Percentiles rank a stretch among this genome's conserved stretches.
These are phyloP conservation scores for Leccinum rimulosum DNA, from an alignment of 768 basidiomycete genomes.

Conservation along the genomic window DNA sequence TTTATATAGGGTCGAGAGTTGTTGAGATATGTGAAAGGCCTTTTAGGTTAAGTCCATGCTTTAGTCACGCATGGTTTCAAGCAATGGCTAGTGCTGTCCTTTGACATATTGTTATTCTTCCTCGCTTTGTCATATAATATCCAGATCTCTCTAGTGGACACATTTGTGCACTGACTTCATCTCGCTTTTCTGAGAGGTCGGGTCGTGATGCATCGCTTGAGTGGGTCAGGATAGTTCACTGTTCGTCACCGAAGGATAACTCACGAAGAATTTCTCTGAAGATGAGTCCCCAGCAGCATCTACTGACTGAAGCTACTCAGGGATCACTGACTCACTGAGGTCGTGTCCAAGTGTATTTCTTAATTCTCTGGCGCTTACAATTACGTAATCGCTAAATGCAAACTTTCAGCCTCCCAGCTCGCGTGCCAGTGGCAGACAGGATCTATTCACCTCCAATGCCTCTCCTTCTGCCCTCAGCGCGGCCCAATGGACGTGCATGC, in stretches of 20 bases:
- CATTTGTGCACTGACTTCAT: background rate
- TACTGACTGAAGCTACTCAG: background rate
- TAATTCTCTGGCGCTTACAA: background rate
- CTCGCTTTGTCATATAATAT: background rate
- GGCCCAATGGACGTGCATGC: too few species aligned
- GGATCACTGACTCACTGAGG: background rate
- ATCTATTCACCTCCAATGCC: too few species aligned
- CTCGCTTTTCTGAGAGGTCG: background rate
- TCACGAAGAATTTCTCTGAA: slow-evolving; percentile 4
- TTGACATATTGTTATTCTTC: background rate
- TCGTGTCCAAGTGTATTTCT: background rate
- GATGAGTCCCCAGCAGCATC: background rate
- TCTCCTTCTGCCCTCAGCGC: too few species aligned
- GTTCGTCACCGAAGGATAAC: background rate
- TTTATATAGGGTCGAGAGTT: slow-evolving; percentile 61
- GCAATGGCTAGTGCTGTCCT: background rate
- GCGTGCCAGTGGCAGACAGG: too few species aligned
- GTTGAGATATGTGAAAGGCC: slow-evolving; percentile 66
- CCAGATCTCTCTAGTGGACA: background rate
- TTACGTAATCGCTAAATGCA: too few species aligned
- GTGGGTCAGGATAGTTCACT: background rate
- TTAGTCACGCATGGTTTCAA: background rate
- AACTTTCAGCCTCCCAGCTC: too few species aligned
- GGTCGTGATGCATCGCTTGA: background rate
- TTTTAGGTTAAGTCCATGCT: slow-evolving; percentile 48